Evolutionary conservation across 371 early-diverging fungal genomes (phyloP).

Genomic region (Lichtheimia ornata): DNA sequence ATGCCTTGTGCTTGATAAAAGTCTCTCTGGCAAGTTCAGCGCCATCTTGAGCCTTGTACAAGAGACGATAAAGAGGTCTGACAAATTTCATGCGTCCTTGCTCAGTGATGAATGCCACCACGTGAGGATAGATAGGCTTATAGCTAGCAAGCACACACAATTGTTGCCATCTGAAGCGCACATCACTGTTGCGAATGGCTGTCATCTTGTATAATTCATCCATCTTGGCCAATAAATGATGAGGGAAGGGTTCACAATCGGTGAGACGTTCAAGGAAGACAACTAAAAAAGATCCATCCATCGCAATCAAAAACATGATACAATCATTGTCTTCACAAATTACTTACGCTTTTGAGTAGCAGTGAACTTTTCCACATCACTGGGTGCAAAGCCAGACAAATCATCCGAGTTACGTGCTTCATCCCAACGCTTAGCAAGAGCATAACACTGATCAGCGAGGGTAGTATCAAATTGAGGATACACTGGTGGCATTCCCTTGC

Average conservation of each 20-base stretch:
- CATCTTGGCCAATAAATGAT: slow-evolving; percentile 64
- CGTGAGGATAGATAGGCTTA: slow-evolving; percentile 74
- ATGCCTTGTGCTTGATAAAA: slow-evolving; percentile 73
- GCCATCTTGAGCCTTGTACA: slow-evolving; percentile 70
- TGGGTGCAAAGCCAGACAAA: slow-evolving; percentile 56
- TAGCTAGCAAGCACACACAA: slow-evolving; percentile 80
- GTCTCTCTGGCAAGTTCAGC: slow-evolving; percentile 78
- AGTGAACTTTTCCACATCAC: slow-evolving; percentile 67
- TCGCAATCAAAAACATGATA: neutral
- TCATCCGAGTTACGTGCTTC: slow-evolving; percentile 51
- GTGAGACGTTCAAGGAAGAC: slow-evolving; percentile 84
- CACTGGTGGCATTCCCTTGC: slow-evolving; percentile 89
- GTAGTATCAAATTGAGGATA: slow-evolving; percentile 83
- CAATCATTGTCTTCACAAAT: neutral
- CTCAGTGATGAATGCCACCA: slow-evolving; percentile 76
- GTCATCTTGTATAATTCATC: slow-evolving; percentile 77
- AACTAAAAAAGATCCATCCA: slow-evolving; percentile 34
- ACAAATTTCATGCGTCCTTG: slow-evolving; percentile 98
- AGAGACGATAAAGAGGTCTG: slow-evolving; percentile 73
- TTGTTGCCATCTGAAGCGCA: slow-evolving; percentile 86
- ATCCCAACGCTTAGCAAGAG: slow-evolving; percentile 81
- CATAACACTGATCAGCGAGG: slow-evolving; percentile 80
- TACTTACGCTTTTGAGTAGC: slow-evolving; percentile 73
- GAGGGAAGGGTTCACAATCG: slow-evolving; percentile 69
- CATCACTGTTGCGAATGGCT: slow-evolving; percentile 78